Percentiles rank a stretch among this genome's conserved stretches.
Conservation (phyloP, 768 basidiomycete genomes). For the Steccherinum ochraceum region DNA sequence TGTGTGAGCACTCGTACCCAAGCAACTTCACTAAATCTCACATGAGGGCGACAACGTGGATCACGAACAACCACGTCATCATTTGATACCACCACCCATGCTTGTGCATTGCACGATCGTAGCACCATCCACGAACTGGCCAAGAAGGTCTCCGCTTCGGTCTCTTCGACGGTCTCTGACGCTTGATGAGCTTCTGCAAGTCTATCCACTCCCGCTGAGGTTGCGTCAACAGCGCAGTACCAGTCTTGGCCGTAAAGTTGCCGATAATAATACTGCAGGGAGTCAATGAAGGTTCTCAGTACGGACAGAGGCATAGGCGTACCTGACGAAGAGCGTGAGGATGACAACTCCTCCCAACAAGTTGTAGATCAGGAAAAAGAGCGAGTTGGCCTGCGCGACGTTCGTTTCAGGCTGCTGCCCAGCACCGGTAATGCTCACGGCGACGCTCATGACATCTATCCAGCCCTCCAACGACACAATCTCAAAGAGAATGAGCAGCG, state of each 20-base stretch:
- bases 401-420: conserved; percentile 69
- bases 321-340: conserved; percentile 89
- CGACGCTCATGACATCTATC: conserved; percentile 87
- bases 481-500: conserved; percentile 90
- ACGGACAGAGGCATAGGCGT: conserved; percentile 15
- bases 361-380: conserved; percentile 91
- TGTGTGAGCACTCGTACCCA: no score
- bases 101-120: conserved; percentile 83
- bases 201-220: conserved; percentile 94
- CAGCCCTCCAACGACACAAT: conserved; percentile 95
- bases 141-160: conserved; percentile 56
- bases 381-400: conserved; percentile 72
- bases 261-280: conserved; percentile 83
- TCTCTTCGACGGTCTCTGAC: conserved; percentile 80
- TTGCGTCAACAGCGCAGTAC: conserved; percentile 77
- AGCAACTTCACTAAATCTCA: conserved; percentile 38
- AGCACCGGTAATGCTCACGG: conserved; percentile 68
- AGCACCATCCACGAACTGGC: conserved; percentile 76
- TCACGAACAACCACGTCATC: conserved; percentile 72
- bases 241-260: conserved; percentile 84
- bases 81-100: conserved; percentile 87
- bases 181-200: conserved; percentile 78
- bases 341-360: conserved; percentile 87
- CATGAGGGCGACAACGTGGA: conserved; percentile 84
- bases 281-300: not conserved